These are phyloP conservation scores for Apiotrichum mycotoxinovorans DNA, from an alignment of 1,284 basidiomycete species.

Conservation along the genomic window DNA sequence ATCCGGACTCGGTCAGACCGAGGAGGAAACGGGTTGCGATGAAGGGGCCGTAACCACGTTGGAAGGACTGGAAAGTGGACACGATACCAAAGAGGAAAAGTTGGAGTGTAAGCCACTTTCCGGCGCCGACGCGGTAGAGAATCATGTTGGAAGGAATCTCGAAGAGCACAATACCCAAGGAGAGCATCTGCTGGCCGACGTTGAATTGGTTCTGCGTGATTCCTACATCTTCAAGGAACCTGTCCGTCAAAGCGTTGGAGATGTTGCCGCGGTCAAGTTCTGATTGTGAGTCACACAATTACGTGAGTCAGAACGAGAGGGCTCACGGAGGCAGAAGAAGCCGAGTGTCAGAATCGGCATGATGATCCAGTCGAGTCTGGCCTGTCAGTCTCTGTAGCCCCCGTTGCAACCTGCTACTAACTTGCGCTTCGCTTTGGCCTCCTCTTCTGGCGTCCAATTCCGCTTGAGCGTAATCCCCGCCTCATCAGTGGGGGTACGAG, in stretches of 20 bases:
- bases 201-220: conserved; percentile 39
- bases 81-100: conserved; percentile 34
- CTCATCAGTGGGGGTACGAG: background rate
- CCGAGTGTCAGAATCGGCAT: conserved; percentile 37
- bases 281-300: background rate
- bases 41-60: conserved; percentile 30
- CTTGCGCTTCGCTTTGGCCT: conserved; percentile 27
- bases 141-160: conserved; percentile 35
- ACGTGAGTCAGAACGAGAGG: background rate
- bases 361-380: conserved; percentile 31
- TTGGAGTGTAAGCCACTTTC: conserved; percentile 29
- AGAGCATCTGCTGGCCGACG: conserved; percentile 36
- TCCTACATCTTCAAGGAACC: conserved; percentile 33
- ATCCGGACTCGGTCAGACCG: conserved; percentile 31
- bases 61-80: conserved; percentile 34
- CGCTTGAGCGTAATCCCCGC: conserved; percentile 7
- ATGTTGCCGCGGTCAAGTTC: conserved; percentile 27
- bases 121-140: conserved; percentile 26
- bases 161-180: conserved; percentile 36
- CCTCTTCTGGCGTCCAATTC: conserved; percentile 16
- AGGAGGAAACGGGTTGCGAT: conserved; percentile 33
- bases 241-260: conserved; percentile 32
- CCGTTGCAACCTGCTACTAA: conserved; percentile 15
- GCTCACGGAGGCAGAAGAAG: conserved; percentile 32
- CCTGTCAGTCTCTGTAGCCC: background rate